Evolutionary conservation across 2,329 filamentous ascomycete species (phyloP), one percentile per base, ranked within the genome.

Genomic region (Epichloe amarillans): DNA sequence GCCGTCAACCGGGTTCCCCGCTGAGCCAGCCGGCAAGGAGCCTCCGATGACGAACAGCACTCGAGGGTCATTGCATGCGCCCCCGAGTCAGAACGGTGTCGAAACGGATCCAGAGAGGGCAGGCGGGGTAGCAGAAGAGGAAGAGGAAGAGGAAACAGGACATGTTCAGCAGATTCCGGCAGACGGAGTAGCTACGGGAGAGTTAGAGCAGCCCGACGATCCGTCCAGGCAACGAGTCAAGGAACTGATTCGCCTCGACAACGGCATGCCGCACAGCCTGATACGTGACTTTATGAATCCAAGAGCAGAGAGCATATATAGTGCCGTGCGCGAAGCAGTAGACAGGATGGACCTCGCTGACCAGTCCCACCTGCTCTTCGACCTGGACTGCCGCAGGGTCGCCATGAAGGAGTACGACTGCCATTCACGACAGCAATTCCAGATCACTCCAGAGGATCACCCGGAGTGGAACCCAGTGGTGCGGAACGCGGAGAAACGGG

Each of bases 251-350:
- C n/a, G 33, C 6, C 12, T 48, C 15, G 48, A 53, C 19, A 30
- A 12, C 10, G n/a, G 43, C 14, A 40, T 53, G n/a, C 52, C 52
- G 3, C 26, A 45, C 14, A 33, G 48, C 23, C 12, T 53, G 39
- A 51, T 53, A n/a, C 11, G 12, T 8, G 52, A 53, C 14, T 53
- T 53, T 35, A 50, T 48, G 49, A 5, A 33, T 4, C 52, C 52
- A 6, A 33, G 23, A 14, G 23, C 33, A 14, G 42, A 23, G 7
- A 53, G 52, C 42, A 33, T 37, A 21, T 50, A 50, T 26, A 11
- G 17, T 12, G 48, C 43, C 11, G 48, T 51, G 23, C 48, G 45
- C 15, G 49, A 49, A 14, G 52, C 52, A 4, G 52, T 26, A 8
- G n/a, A n/a, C 23, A 33, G 45, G 15, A 37, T 17, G 6, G 45